Base-by-base conservation (phyloP, 148 eudicot genomes). In the Diospyros lotus region DNA sequence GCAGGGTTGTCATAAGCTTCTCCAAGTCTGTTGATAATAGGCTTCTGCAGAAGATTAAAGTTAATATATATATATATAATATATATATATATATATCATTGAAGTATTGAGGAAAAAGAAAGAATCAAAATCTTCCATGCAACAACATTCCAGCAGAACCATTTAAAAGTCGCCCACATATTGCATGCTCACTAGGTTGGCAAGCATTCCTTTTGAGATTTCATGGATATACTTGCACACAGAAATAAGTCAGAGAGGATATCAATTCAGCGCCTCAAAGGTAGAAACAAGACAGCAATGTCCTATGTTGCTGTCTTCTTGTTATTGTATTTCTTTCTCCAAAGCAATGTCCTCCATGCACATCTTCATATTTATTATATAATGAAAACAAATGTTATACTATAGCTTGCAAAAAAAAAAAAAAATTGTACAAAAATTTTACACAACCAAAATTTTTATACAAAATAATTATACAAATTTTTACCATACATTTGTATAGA, bases 1-100 rank as follows among this genome's bases (percentile, higher is more conserved):
- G 87, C 91, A 56, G 93, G 97, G 80, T 81, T 86, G 80, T 95
- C 99, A 87, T 90, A 95, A 58, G 97, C 97, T 75, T 95, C 99
- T 81, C 94, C 98, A 74, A 95, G 94, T 84, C 93, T 89, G 87
- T 95, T 91, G 69, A 88, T 82, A 71, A 95, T 93, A 62, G 99
- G 99, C 80, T 93, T 95, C 97, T 95, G 92, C 83, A 89, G 39
- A 69, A 62, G 51, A 75, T 8, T 4, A 48, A 4, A 48, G 8
- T 48, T 4, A 48, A 48, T 48, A 48, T 73, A 52, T 39, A 54
- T 18, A 55, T 40, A 7, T 46, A 62, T 41, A 14, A n/a, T n/a
- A 48, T 48, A 48, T 73, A 52, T 39, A 54, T 18, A 55, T 40
- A 7, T 46, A 62, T 41, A 14, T 18, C 13, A 38, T 74, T 70